phyloP scores from a whole-genome alignment of 805 yeast genomes.

The Candida cerambycidarum region DNA sequence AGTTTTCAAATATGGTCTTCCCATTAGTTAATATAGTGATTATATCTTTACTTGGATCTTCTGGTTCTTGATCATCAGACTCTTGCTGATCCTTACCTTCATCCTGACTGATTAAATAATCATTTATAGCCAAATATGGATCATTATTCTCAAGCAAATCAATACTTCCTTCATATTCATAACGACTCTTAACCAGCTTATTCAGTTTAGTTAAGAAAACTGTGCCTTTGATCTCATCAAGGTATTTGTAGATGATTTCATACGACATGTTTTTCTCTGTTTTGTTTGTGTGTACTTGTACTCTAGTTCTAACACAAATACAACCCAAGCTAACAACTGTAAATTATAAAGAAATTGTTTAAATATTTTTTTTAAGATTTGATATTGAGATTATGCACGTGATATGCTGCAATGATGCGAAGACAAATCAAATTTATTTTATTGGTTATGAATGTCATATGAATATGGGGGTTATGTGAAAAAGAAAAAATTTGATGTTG shows the following conservation, averaged over 20 bases:
- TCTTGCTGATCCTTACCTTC: too few species aligned
- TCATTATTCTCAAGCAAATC: conserved; percentile 47
- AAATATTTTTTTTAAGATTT: background rate
- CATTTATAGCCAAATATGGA: conserved; percentile 48
- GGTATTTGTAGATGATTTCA: conserved; percentile 29
- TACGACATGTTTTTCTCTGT: conserved; percentile 8
- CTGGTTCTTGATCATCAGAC: too few species aligned
- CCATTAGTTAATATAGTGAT: conserved; percentile 55
- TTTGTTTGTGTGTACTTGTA: background rate
- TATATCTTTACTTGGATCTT: conserved; percentile 9
- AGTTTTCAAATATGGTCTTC: conserved; percentile 50
- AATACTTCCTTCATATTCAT: conserved; percentile 1
- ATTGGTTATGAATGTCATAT: background rate
- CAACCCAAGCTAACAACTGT: too few species aligned
- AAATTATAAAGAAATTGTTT: too few species aligned
- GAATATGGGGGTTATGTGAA: too few species aligned
- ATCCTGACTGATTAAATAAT: conserved; percentile 18
- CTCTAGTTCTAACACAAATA: too few species aligned
- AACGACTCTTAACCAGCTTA: conserved; percentile 19
- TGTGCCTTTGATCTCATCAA: conserved; percentile 25
- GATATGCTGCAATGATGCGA: conserved; percentile 12
- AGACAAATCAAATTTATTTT: conserved; percentile 1
- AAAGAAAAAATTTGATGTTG: too few species aligned
- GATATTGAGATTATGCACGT: conserved; percentile 6
- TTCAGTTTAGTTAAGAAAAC: conserved; percentile 49